These are phyloP conservation scores for Phialocephala sp. DNA, from an alignment of 2,329 filamentous ascomycete species.

Conservation along the genomic window DNA sequence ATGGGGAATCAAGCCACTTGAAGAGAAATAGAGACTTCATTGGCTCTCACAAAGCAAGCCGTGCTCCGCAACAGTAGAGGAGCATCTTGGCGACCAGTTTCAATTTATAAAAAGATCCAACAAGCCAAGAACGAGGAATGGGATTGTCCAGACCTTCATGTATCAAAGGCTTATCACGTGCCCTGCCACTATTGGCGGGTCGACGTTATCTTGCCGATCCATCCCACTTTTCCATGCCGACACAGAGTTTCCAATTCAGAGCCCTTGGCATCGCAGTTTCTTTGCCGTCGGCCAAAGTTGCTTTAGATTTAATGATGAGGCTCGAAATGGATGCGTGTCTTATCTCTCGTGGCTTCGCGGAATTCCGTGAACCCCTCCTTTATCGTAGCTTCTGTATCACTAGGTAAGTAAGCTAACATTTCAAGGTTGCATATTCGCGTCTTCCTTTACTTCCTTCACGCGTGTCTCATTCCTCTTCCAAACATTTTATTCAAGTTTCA, in stretches of 20 bases:
- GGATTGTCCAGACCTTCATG: neutral
- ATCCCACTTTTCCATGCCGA: neutral
- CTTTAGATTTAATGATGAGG: neutral
- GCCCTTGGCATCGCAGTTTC: neutral
- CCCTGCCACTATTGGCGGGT: neutral
- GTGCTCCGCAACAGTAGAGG: too few species aligned
- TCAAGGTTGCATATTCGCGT: conserved; percentile 6
- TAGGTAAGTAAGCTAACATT: neutral
- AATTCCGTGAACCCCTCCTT: conserved; percentile 7
- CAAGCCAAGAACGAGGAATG: neutral
- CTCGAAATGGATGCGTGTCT: neutral
- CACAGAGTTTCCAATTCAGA: neutral
- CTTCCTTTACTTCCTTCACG: conserved; percentile 3
- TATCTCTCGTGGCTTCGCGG: conserved; percentile 4
- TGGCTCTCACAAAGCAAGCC: too few species aligned
- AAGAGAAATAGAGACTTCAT: too few species aligned
- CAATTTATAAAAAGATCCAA: too few species aligned
- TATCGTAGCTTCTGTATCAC: neutral
- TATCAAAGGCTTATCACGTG: neutral
- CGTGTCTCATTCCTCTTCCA: neutral
- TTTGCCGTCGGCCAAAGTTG: neutral
- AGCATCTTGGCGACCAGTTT: too few species aligned
- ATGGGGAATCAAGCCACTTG: too few species aligned
- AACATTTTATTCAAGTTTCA: neutral
- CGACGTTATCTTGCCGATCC: conserved; percentile 3